A percentile compares a stretch with the other conserved stretches of the same genome.
Conservation (phyloP, 2,329 filamentous ascomycete species). For the Biscogniauxia marginata region DNA sequence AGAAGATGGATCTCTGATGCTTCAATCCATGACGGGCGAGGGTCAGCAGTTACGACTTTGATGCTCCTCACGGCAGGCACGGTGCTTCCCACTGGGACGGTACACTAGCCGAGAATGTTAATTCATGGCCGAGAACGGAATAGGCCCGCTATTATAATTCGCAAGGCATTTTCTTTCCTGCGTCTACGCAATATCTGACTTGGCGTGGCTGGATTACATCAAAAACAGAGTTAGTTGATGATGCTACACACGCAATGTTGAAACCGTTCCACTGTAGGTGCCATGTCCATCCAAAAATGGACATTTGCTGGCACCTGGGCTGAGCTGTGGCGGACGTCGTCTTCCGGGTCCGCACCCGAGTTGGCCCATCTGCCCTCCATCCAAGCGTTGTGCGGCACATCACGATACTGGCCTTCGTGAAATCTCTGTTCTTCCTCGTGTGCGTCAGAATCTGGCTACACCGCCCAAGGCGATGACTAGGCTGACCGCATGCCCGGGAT, state of each 20-base stretch:
- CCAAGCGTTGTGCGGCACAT: neutral
- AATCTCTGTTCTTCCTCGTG: neutral
- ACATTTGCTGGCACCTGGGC: neutral
- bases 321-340: neutral
- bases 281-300: neutral
- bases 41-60: neutral
- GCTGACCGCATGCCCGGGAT: neutral
- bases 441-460: neutral
- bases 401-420: neutral
- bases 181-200: neutral
- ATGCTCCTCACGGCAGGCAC: neutral
- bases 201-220: neutral
- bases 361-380: neutral
- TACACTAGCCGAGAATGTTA: slow-evolving; percentile 2
- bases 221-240: neutral
- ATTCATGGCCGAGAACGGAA: neutral
- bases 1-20: neutral
- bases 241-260: neutral
- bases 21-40: neutral
- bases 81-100: neutral
- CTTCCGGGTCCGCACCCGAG: slow-evolving; percentile 1
- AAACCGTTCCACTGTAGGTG: neutral
- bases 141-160: neutral
- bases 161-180: neutral
- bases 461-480: neutral